Base-by-base conservation (phyloP, 495 filamentous ascomycete species). In the Penicillium paradoxum region DNA sequence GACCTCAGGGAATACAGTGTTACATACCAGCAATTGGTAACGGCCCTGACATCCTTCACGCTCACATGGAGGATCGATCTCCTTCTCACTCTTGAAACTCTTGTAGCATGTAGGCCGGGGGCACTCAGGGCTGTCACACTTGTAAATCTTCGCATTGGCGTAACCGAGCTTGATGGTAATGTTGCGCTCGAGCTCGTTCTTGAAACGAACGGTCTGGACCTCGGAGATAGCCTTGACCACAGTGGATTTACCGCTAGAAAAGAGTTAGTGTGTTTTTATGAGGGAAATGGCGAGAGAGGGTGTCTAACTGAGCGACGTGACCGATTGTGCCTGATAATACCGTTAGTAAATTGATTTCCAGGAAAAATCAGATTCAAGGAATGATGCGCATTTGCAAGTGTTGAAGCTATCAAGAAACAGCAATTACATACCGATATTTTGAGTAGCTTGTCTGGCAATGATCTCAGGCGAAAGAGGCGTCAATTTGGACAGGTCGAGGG, bases 121-220 rank as follows among this genome's bases (percentile, higher is more conserved):
- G 72, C 93, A 98, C 53, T 84, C 87, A 42, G 74, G 70, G 73
- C 88, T 96, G 70, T 96, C 89, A 70, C 93, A 98, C 80, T 97
- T 91, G 83, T 98, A 98, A 74, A 98, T 89, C 74, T 98, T 98
- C 55, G 93, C 93, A 71, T 98, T 98, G 66, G 93, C 93, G 70
- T 98, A 98, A 67, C 93, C 93, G 66, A 98, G 83, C 83, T 98
- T 98, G 76, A 98, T 98, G 53, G 93, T 98, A 65, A 98, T 98
- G 67, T 98, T 98, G 59, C 93, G 81, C 76, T 97, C 93, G 72
- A 97, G 75, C 73, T 98, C 93, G 74, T 96, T 98, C 85, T 98
- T 98, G 81, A 98, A 98, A 53, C 93, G 83, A 62, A 98, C 93
- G 13, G 93, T 98, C 79, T 98, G 93, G 24, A 98, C 93, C 42